These are phyloP conservation scores for Stipa capillata DNA, from an alignment of 176 grass and related monocot genomes.

Conservation along the genomic window DNA sequence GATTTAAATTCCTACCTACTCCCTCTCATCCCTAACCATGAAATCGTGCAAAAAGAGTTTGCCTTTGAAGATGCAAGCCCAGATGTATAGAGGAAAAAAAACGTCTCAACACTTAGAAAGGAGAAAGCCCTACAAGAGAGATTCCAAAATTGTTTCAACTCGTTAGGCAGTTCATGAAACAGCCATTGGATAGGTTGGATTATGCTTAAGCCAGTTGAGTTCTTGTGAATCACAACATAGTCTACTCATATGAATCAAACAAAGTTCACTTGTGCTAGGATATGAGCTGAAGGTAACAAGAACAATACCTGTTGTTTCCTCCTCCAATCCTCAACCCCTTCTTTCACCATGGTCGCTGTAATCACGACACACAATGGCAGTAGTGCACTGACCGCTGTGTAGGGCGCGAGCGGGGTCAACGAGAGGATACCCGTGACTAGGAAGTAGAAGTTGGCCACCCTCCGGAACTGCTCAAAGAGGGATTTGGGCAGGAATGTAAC, in stretches of 20 bases:
- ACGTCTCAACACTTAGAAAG: neutral
- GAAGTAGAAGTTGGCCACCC: constrained; percentile 98
- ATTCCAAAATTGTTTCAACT: neutral
- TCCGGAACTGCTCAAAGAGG: constrained; percentile 97
- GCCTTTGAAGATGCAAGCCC: neutral
- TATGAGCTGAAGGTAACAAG: neutral
- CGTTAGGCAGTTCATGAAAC: neutral
- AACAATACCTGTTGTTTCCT: constrained; percentile 76
- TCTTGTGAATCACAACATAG: neutral
- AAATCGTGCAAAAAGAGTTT: neutral
- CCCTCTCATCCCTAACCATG: neutral
- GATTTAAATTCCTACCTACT: neutral
- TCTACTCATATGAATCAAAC: neutral
- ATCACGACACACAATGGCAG: constrained; percentile 64
- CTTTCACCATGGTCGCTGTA: constrained; percentile 83
- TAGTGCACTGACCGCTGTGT: constrained; percentile 60
- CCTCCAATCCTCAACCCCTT: constrained; percentile 89
- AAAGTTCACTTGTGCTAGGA: neutral
- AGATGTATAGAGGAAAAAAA: neutral
- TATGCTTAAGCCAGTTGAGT: neutral
- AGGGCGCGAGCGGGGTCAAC: constrained; percentile 65
- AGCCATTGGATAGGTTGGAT: neutral
- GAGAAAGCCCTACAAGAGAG: neutral
- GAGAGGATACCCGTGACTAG: constrained; percentile 70
- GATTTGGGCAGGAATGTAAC: constrained; percentile 87